Evolutionary conservation across 1,139 yeast genomes (phyloP).

Genomic region (Saccharomyces pastorianus): DNA sequence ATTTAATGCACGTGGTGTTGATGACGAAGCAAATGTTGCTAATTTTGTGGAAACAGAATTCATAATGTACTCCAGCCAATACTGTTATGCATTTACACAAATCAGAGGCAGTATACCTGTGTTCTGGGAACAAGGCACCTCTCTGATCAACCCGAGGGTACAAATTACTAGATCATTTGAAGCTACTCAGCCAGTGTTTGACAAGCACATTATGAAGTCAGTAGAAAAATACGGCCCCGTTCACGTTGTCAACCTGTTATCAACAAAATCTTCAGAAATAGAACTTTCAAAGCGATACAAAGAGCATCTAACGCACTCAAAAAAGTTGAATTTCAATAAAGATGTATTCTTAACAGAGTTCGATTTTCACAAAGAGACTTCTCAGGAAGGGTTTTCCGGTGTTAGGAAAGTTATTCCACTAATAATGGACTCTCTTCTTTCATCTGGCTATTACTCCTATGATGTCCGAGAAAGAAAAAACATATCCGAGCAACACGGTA

Average conservation of each 20-base stretch:
- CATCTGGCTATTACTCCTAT: constrained; percentile 74
- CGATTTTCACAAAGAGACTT: constrained; percentile 90
- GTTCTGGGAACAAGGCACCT: constrained; percentile 95
- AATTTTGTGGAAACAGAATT: constrained; percentile 94
- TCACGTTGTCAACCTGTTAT: constrained; percentile 75
- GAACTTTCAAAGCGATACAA: constrained; percentile 64
- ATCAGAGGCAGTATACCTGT: constrained; percentile 93
- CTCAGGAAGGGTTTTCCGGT: constrained; percentile 79
- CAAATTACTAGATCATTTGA: constrained; percentile 84
- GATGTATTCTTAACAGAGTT: constrained; percentile 65
- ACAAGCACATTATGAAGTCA: constrained; percentile 65
- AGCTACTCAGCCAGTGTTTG: constrained; percentile 88
- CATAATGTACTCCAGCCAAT: constrained; percentile 51
- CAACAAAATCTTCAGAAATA: constrained; percentile 70
- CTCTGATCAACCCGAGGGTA: constrained; percentile 72
- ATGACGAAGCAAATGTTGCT: constrained; percentile 91
- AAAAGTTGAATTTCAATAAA: constrained; percentile 35
- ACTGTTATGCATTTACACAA: constrained; percentile 70
- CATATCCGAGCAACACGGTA: constrained; percentile 74
- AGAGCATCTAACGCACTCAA: constrained; percentile 38
- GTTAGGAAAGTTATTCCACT: constrained; percentile 64
- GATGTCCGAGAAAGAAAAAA: constrained; percentile 42
- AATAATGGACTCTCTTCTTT: constrained; percentile 56
- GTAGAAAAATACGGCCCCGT: constrained; percentile 76
- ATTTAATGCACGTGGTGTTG: constrained; percentile 88